Evolutionary conservation across 192 early-diverging fungal species (phyloP).

Genomic region (Kickxella alabastrina): DNA sequence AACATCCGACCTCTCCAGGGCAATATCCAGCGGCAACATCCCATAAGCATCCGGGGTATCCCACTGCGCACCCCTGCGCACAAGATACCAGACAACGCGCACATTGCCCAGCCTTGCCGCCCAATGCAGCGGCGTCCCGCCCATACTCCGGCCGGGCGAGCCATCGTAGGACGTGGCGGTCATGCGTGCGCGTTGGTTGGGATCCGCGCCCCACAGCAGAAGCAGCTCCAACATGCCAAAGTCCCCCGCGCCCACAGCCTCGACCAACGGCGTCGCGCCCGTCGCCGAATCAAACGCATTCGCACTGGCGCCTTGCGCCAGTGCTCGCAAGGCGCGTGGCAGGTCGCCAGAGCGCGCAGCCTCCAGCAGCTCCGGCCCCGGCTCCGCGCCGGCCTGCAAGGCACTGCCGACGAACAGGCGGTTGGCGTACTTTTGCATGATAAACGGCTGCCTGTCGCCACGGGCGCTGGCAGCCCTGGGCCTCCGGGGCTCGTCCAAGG

Average conservation of each 20-base stretch:
- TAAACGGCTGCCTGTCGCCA: slow-evolving; percentile 56
- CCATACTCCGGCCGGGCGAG: slow-evolving; percentile 12
- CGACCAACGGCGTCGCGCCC: slow-evolving; percentile 62
- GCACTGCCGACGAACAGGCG: slow-evolving; percentile 50
- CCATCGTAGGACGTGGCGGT: slow-evolving; percentile 36
- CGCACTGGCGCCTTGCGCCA: slow-evolving; percentile 71
- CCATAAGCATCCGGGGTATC: slow-evolving; percentile 69
- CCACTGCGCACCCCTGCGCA: slow-evolving; percentile 70
- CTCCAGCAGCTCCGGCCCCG: slow-evolving; percentile 50
- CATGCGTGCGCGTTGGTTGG: slow-evolving; percentile 57
- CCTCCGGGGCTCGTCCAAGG: slow-evolving; percentile 32
- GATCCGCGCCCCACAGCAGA: slow-evolving; percentile 72
- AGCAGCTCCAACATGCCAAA: slow-evolving; percentile 75
- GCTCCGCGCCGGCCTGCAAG: slow-evolving; percentile 23
- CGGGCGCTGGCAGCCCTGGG: slow-evolving; percentile 51
- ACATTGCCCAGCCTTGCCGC: slow-evolving; percentile 71
- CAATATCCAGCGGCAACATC: slow-evolving; percentile 49
- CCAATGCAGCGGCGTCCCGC: slow-evolving; percentile 69
- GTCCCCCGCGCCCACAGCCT: slow-evolving; percentile 63
- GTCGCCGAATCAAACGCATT: slow-evolving; percentile 60
- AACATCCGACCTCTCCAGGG: slow-evolving; percentile 47
- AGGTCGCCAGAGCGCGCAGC: slow-evolving; percentile 59
- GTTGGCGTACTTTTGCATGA: slow-evolving; percentile 63
- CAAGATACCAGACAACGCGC: slow-evolving; percentile 60
- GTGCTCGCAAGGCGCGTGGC: slow-evolving; percentile 54